Base-by-base conservation (phyloP, 495 filamentous ascomycete species). In the Elaphomyces granulatus region DNA sequence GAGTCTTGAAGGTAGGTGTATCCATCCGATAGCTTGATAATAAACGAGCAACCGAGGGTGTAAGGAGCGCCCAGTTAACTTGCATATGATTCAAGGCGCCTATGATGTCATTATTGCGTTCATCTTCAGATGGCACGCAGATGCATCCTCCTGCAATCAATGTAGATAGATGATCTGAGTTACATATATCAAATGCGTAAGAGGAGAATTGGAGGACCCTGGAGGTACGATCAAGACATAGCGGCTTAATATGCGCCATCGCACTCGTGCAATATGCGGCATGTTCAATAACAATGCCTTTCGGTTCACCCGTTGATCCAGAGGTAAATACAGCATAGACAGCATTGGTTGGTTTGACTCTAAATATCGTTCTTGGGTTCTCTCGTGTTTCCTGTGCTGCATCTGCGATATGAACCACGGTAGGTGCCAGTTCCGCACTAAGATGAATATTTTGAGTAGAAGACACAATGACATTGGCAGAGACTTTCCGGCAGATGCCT, bases 201-300 rank as follows among this genome's bases (percentile, higher is more conserved):
- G 38, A 31, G 1, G 38, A 26, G 19, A 40, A 40, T n/a, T 40
- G 38, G 8, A 40, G 32, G 4, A 40, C 4, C 12, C 38, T 33
- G 3, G 23, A 32, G 3, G 12, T 16, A n/a, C 7, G 3, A 18
- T 9, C 32, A 8, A 40, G 15, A 8, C 12, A 17, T 8, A 40
- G 32, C 14, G 9, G 9, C 9, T 2, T 4, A 19, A 20, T n/a
- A 1, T 32, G 38, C 15, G 8, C 23, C 2, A 40, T 31, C 32
- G 38, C 38, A 4, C 23, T 17, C 3, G 14, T 32, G 23, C 9
- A 4, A 15, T 31, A 32, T 10, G 18, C 19, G 3, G 61, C 55
- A 44, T 80, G 73, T 1, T 75, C 78, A 15, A 85, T 64, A 16
- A 80, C 61, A 6, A 83, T 75, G 9, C 81, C 82, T 51, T 86